A percentile compares a stretch with the other conserved stretches of the same genome.
These are phyloP conservation scores for Neonectria sp. DNA, from an alignment of 2,329 filamentous ascomycete species.

Conservation along the genomic window DNA sequence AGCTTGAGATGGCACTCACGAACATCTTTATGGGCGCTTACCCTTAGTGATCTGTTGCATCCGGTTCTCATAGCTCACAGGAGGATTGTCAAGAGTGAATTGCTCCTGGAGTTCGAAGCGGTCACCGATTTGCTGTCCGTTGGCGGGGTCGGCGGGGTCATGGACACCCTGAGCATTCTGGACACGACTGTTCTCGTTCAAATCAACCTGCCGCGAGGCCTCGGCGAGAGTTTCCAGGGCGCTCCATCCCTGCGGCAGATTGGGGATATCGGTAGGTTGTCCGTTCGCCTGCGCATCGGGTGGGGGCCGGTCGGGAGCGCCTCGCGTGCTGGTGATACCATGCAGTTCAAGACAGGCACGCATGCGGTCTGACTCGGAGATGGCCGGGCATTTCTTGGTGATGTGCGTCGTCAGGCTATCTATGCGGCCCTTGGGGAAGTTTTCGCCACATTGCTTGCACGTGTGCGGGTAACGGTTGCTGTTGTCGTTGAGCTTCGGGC, in stretches of 20 bases:
- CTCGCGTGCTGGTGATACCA: constrained; percentile 72
- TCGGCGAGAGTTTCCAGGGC: constrained; percentile 90
- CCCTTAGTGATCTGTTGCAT: constrained; percentile 46
- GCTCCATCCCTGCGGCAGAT: constrained; percentile 76
- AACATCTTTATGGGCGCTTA: constrained; percentile 26
- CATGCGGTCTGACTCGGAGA: constrained; percentile 81
- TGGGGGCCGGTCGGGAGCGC: constrained; percentile 51
- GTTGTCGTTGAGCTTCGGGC: constrained; percentile 87
- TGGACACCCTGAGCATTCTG: constrained; percentile 56
- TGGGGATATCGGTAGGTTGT: constrained; percentile 47
- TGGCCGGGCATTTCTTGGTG: constrained; percentile 87
- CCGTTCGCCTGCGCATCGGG: constrained; percentile 49
- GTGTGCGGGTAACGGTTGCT: constrained; percentile 95
- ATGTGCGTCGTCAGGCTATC: constrained; percentile 87
- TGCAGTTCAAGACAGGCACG: constrained; percentile 81
- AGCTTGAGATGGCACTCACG: constrained; percentile 5
- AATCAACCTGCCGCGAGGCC: constrained; percentile 85
- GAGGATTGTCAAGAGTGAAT: constrained; percentile 71
- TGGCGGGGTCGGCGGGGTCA: constrained; percentile 46
- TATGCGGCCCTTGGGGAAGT: constrained; percentile 90
- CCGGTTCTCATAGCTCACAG: constrained; percentile 62
- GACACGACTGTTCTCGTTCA: constrained; percentile 72
- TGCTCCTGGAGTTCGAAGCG: constrained; percentile 72
- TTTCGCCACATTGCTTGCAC: constrained; percentile 89
- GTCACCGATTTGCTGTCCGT: constrained; percentile 48